Percentiles rank a stretch among this genome's conserved stretches.
phyloP scores from a whole-genome alignment of 2,329 filamentous ascomycete species.

The Trichoderma citrinoviride region DNA sequence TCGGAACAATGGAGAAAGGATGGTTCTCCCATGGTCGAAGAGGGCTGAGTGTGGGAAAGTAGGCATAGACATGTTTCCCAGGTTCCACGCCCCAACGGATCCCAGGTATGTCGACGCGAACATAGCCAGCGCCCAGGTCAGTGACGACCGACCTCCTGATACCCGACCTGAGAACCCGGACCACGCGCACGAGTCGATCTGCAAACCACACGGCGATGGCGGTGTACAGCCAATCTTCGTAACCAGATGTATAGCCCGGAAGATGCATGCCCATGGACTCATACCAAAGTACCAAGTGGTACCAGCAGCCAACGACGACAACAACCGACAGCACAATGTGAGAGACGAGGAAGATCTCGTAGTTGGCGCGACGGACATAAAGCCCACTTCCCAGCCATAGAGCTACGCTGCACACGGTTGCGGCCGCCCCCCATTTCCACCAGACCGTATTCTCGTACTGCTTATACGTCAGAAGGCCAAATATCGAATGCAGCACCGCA shows the following conservation, averaged over 20 bases:
- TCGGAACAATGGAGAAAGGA: slow-evolving; percentile 30
- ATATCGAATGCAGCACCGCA: slow-evolving; percentile 45
- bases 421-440: slow-evolving; percentile 46
- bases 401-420: slow-evolving; percentile 34
- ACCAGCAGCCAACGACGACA: slow-evolving; percentile 42
- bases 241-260: slow-evolving; percentile 37
- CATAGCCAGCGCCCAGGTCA: slow-evolving; percentile 28
- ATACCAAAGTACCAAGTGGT: slow-evolving; percentile 41
- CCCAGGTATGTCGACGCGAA: slow-evolving; percentile 30
- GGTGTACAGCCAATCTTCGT: slow-evolving; percentile 37
- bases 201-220: slow-evolving; percentile 33
- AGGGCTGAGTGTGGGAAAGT: slow-evolving; percentile 29
- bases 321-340: slow-evolving; percentile 44
- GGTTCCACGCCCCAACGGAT: slow-evolving; percentile 26
- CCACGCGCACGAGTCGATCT: slow-evolving; percentile 29
- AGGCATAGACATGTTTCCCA: slow-evolving; percentile 31
- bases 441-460: slow-evolving; percentile 36
- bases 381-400: slow-evolving; percentile 37
- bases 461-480: slow-evolving; percentile 35
- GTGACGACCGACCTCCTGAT: slow-evolving; percentile 27
- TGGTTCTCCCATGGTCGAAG: slow-evolving; percentile 35
- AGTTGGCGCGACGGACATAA: slow-evolving; percentile 38
- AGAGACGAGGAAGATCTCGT: slow-evolving; percentile 45
- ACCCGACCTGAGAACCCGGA: slow-evolving; percentile 18
- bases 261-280: slow-evolving; percentile 21